A percentile compares a stretch with the other conserved stretches of the same genome.
Conservation (phyloP, 2,329 filamentous ascomycete genomes). For the Scedosporium aurantiacum region DNA sequence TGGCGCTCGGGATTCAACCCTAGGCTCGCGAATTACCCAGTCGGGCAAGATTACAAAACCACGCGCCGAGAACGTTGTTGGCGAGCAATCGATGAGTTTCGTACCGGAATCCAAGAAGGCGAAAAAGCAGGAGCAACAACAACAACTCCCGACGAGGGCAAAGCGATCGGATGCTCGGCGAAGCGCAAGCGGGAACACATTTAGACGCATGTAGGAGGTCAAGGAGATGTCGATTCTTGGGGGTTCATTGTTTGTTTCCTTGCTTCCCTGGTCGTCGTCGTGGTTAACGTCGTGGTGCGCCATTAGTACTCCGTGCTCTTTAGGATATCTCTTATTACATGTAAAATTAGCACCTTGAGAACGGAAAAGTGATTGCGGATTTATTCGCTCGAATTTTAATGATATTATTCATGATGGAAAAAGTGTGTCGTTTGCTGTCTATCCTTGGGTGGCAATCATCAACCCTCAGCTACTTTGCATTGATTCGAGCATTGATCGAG, state of each 20-base stretch:
- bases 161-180: constrained; percentile 37
- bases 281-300: not conserved
- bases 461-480: too few species aligned
- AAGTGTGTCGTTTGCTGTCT: not conserved
- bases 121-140: constrained; percentile 30
- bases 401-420: not conserved
- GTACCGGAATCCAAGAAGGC: constrained; percentile 44
- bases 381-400: not conserved
- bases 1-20: constrained; percentile 42
- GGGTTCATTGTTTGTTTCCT: not conserved
- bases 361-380: not conserved
- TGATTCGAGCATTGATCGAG: too few species aligned
- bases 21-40: constrained; percentile 46
- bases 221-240: not conserved
- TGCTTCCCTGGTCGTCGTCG: not conserved
- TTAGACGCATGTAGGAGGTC: constrained; percentile 48
- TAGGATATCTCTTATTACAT: not conserved
- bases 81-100: constrained; percentile 63
- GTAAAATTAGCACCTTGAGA: not conserved
- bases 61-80: constrained; percentile 38
- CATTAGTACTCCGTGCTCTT: not conserved
- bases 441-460: too few species aligned
- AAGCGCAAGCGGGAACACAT: constrained; percentile 67
- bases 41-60: constrained; percentile 33
- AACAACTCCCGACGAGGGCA: constrained; percentile 17